These are phyloP conservation scores for Chaetomiaceae sp. DNA, from an alignment of 2,329 filamentous ascomycete species.

Conservation along the genomic window DNA sequence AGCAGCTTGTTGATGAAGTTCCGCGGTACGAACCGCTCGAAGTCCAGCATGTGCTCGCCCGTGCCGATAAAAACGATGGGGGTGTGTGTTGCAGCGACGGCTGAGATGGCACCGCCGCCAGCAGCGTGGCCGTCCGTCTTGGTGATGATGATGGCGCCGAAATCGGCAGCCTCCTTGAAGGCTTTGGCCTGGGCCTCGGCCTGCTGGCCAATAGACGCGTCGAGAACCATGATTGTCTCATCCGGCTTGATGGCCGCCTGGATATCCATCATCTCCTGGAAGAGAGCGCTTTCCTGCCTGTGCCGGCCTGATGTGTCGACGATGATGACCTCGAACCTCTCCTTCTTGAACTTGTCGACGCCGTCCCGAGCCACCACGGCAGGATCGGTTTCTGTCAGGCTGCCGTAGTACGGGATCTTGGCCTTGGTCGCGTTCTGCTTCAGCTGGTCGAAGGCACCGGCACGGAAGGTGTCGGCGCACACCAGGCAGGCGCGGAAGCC, in stretches of 20 bases:
- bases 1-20: conserved; percentile 91
- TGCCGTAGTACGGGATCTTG: conserved; percentile 98
- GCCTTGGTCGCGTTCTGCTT: conserved; percentile 99
- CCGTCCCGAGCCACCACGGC: conserved; percentile 90
- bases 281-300: conserved; percentile 88
- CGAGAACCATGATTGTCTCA: conserved; percentile 97
- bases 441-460: conserved; percentile 95
- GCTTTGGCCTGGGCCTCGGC: conserved; percentile 92
- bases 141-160: conserved; percentile 97
- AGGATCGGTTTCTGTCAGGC: conserved; percentile 91
- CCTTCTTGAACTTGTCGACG: conserved; percentile 98
- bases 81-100: conserved; percentile 91
- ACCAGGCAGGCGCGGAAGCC: conserved; percentile 92
- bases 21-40: conserved; percentile 88
- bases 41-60: conserved; percentile 92
- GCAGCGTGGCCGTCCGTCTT: conserved; percentile 96
- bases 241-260: conserved; percentile 85
- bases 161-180: conserved; percentile 96
- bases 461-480: conserved; percentile 97
- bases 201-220: conserved; percentile 93
- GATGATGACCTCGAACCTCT: conserved; percentile 96
- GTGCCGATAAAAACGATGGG: conserved; percentile 98
- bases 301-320: conserved; percentile 96
- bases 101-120: conserved; percentile 94
- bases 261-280: conserved; percentile 97